A percentile compares a stretch with the other conserved stretches of the same genome.
Conservation (phyloP, 2,329 filamentous ascomycete species). For the Gliomastix tumulicola region DNA sequence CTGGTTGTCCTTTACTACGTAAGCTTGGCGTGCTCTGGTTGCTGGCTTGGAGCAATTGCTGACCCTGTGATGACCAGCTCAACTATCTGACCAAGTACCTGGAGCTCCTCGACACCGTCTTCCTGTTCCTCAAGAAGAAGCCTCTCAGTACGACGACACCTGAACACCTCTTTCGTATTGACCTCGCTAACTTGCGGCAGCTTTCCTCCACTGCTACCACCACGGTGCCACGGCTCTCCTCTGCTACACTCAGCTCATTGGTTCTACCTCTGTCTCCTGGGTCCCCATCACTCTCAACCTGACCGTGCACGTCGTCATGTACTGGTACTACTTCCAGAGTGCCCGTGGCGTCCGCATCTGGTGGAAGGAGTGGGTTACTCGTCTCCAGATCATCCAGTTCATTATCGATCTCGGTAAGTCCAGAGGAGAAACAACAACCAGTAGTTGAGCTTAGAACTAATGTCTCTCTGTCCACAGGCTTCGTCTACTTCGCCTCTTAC, state of each 20-base stretch:
- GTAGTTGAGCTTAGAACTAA: no score
- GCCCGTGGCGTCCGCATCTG: slow-evolving; percentile 91
- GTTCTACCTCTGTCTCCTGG: slow-evolving; percentile 90
- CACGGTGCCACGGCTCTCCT: slow-evolving; percentile 94
- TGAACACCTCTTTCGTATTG: background rate
- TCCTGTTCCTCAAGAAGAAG: slow-evolving; percentile 99
- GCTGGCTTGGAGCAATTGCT: slow-evolving; percentile 31
- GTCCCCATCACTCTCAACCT: slow-evolving; percentile 90
- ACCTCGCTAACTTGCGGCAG: slow-evolving; percentile 29
- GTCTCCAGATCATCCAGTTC: slow-evolving; percentile 95
- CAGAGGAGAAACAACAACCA: no score
- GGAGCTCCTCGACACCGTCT: slow-evolving; percentile 90
- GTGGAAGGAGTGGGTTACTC: slow-evolving; percentile 99
- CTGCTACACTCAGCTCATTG: slow-evolving; percentile 95
- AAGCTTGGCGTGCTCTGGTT: slow-evolving; percentile 30
- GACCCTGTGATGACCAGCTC: slow-evolving; percentile 66
- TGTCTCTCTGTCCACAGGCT: slow-evolving; percentile 53
- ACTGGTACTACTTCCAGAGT: slow-evolving; percentile 99
- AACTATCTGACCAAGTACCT: slow-evolving; percentile 99
- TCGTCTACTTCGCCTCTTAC: slow-evolving; percentile 99
- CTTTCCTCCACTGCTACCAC: slow-evolving; percentile 99
- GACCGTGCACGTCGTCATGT: slow-evolving; percentile 95
- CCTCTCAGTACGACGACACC: slow-evolving; percentile 53
- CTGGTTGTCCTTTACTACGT: slow-evolving; percentile 96
- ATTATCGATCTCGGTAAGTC: slow-evolving; percentile 86